Evolutionary conservation across 148 eudicot species (phyloP), one percentile per base, ranked within the genome.

Genomic region (Chenopodium berlandieri): DNA sequence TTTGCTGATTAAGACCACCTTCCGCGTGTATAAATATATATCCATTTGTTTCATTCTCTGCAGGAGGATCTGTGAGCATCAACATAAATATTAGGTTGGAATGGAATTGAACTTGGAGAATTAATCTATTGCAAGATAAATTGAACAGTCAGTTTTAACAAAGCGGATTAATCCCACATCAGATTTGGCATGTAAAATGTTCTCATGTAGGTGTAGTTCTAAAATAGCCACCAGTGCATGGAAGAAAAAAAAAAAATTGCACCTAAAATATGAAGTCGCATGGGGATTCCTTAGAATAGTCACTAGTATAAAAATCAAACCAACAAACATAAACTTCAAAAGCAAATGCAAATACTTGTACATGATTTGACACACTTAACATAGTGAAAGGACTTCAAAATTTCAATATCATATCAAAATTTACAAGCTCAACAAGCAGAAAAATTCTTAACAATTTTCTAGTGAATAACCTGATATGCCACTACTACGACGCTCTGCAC

Each of bases 1-100:
- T 90, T 89, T 96, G 99, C 88, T 96, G 99, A 89, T 96, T 96
- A 79, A 96, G 90, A 83, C 99, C 99, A 60, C 99, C 99, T 88
- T 96, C 99, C 2, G 99, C 99, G 77, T 96, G 99, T 86, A 96
- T 94, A 81, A 96, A 96, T 84, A 96, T 94, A 79, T 96, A 96
- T 76, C 99, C 99, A 83, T 88, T 94, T 50, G 99, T 96, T 84
- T 89, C 97, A 85, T 96, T 96, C 86, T 89, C 99, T 11, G 88
- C 78, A 64, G 93, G 97, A 92, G 91, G 89, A 86, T 84, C 99
- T 96, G 92, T 84, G 83, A 78, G 83, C 68, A 87, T 44, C 77
- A 83, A 66, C 17, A 44, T 50, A 62, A 60, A 52, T 67, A 9
- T 84, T 69, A 78, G 81, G 23, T 54, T 17, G 30, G 9, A 64